These are phyloP conservation scores for Solanum verrucosum DNA, from an alignment of 257 asterid genomes.

Conservation along the genomic window DNA sequence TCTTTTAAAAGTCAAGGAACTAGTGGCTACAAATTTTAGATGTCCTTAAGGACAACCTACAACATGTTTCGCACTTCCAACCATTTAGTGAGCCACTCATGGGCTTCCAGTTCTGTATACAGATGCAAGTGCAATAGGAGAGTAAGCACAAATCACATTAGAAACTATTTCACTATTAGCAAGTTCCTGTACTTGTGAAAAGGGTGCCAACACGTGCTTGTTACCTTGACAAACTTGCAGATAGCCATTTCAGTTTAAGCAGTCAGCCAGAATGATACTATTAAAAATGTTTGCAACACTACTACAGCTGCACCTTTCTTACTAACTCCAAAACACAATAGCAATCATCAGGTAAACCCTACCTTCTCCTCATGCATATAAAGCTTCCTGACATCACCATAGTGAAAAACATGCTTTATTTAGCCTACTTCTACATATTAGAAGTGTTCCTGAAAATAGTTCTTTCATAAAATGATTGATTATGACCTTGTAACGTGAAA, in stretches of 20 bases:
- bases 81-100: neutral
- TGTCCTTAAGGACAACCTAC: neutral
- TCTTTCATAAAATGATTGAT: neutral
- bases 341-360: neutral
- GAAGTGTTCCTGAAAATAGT: neutral
- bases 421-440: neutral
- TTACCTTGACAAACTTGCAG: neutral
- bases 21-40: neutral
- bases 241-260: neutral
- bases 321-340: neutral
- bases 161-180: neutral
- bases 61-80: neutral
- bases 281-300: neutral
- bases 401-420: neutral
- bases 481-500: neutral
- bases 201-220: neutral
- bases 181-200: neutral
- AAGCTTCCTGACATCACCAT: neutral
- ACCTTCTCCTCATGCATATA: neutral
- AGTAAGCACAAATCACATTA: neutral
- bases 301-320: neutral
- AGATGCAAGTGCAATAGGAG: neutral
- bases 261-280: neutral
- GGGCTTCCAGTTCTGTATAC: neutral
- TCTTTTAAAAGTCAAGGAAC: conserved; percentile 61